These are phyloP conservation scores for Wickerhamiella galacta DNA, from an alignment of 805 yeast genomes.

Conservation along the genomic window DNA sequence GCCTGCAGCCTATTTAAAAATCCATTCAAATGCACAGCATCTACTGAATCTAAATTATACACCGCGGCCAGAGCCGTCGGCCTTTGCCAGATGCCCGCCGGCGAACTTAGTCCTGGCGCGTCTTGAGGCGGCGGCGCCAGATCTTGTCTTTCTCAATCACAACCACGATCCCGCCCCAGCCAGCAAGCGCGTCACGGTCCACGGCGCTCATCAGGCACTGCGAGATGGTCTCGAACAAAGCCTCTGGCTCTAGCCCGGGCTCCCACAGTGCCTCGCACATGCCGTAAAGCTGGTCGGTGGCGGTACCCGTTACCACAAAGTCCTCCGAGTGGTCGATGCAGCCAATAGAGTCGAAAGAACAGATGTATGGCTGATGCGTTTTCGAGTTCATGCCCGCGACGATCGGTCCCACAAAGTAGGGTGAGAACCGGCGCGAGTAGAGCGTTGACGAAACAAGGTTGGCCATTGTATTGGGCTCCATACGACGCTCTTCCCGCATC, in stretches of 20 bases:
- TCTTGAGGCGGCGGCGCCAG: slow-evolving; percentile 68
- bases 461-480: slow-evolving; percentile 89
- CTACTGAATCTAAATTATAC: too few relatives aligned
- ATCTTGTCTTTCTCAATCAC: slow-evolving; percentile 62
- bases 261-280: slow-evolving; percentile 97
- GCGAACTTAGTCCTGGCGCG: slow-evolving; percentile 70
- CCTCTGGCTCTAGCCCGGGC: slow-evolving; percentile 86
- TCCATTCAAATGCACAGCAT: too few relatives aligned
- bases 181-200: slow-evolving; percentile 92
- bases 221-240: slow-evolving; percentile 84
- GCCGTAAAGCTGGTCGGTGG: slow-evolving; percentile 91
- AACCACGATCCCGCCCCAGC: slow-evolving; percentile 97
- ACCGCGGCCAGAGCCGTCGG: too few relatives aligned
- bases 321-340: slow-evolving; percentile 91
- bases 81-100: too few relatives aligned
- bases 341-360: slow-evolving; percentile 93
- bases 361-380: slow-evolving; percentile 71
- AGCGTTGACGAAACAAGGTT: slow-evolving; percentile 79
- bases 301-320: slow-evolving; percentile 91
- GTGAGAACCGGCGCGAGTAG: slow-evolving; percentile 80
- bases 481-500: slow-evolving; percentile 74
- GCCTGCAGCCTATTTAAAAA: too few relatives aligned
- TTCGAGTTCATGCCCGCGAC: slow-evolving; percentile 88
- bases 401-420: slow-evolving; percentile 90
- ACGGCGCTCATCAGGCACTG: slow-evolving; percentile 89